Conservation (phyloP, 208 protist genomes). For the Acanthamoeba triangularis region DNA sequence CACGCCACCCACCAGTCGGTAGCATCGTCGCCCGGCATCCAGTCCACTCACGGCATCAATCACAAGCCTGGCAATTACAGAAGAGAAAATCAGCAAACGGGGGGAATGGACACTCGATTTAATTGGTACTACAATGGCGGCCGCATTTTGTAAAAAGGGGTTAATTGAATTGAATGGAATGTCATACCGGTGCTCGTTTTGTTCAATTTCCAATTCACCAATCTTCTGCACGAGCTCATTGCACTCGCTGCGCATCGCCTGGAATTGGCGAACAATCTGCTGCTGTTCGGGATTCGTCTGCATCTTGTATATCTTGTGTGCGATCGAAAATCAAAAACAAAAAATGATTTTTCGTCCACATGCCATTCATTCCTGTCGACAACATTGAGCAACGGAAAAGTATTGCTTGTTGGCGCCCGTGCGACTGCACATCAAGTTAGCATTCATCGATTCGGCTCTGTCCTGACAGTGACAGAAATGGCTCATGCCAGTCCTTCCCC, state of each 20-base stretch:
- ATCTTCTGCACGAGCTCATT: constrained; percentile 81
- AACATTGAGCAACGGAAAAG: background rate
- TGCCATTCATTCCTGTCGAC: background rate
- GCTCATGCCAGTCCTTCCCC: background rate
- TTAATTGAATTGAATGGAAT: background rate
- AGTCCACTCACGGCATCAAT: constrained; percentile 93
- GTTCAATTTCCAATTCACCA: constrained; percentile 94
- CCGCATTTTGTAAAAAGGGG: background rate
- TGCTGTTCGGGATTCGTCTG: constrained; percentile 63
- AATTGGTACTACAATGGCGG: background rate
- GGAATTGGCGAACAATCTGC: constrained; percentile 61
- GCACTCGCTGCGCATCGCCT: constrained; percentile 52
- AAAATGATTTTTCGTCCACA: background rate
- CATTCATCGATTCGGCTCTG: background rate
- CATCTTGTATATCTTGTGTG: background rate
- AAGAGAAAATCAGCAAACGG: background rate
- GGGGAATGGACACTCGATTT: background rate
- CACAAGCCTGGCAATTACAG: constrained; percentile 91
- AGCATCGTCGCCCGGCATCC: constrained; percentile 95
- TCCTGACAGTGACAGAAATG: background rate
- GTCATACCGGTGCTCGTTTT: constrained; percentile 92
- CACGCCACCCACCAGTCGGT: constrained; percentile 96
- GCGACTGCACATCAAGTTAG: background rate
- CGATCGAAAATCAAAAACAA: background rate
- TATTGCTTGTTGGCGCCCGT: background rate